Evolutionary conservation across 1,284 basidiomycete genomes (phyloP), one percentile per base, ranked within the genome.

Genomic region (Sporisorium sorghi): DNA sequence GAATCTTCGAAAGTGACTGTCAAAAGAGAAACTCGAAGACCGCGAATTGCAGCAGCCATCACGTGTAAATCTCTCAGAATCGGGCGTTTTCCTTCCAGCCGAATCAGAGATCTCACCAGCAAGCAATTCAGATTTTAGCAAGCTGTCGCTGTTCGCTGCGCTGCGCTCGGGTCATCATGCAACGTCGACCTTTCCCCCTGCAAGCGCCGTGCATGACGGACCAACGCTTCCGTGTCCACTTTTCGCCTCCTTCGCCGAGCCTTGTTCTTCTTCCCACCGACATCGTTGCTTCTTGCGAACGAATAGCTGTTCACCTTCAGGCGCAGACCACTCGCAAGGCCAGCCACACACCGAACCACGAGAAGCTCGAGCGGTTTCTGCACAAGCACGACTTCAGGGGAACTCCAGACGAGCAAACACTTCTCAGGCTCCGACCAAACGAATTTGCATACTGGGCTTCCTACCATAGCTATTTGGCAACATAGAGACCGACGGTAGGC

Each of bases 51-150:
- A 40, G 58, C 28, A 40, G 58, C 28, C 52, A 44, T 60, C 58
- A 67, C 64, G 64, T 53, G 50, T n/a, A n/a, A 33, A 67, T 61
- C 54, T 46, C 5, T 1, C 0, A 17, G 21, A 39, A 67, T 67
- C 64, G 58, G 64, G 58, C 6, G n/a, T n/a, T n/a, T n/a, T n/a
- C n/a, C n/a, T n/a, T n/a, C n/a, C n/a, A n/a, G n/a, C n/a, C n/a
- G n/a, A n/a, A n/a, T n/a, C n/a, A n/a, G n/a, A n/a, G n/a, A n/a
- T n/a, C n/a, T n/a, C n/a, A n/a, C n/a, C n/a, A n/a, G n/a, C n/a
- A n/a, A n/a, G n/a, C n/a, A 23, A 6, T 6, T 46, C 51, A 39
- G 55, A 58, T 48, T 53, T 57, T 46, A 58, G n/a, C n/a, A n/a
- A n/a, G 44, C 17, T 50, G 17, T 51, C 19, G 35, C 35, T 4